Evolutionary conservation across 495 filamentous ascomycete genomes (phyloP).

Genomic region (Trichoderma orchidacearum): DNA sequence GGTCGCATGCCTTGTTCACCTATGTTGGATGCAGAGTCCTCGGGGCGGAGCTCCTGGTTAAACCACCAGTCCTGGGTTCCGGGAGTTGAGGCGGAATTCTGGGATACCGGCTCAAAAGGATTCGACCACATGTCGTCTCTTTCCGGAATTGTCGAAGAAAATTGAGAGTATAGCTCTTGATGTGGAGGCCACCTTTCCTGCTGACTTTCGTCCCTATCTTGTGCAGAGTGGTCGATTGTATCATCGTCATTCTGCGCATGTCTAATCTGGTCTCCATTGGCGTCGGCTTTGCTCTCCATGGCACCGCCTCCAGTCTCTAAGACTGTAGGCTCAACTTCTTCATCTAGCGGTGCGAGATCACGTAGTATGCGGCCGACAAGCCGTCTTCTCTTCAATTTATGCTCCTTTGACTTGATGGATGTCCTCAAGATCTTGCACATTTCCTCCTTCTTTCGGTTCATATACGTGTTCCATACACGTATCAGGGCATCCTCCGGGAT

Average conservation of each 20-base stretch:
- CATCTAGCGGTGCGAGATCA: background rate
- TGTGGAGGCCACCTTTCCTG: background rate
- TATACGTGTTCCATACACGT: constrained; percentile 24
- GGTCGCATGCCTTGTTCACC: background rate
- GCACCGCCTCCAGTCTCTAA: background rate
- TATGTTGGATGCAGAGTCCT: background rate
- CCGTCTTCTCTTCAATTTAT: constrained; percentile 8
- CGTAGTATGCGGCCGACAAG: constrained; percentile 1
- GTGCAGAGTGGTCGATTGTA: background rate
- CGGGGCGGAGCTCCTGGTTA: background rate
- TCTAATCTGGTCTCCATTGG: background rate
- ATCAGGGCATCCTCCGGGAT: constrained; percentile 21
- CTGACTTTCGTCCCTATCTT: background rate
- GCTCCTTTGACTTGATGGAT: constrained; percentile 5
- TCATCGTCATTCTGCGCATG: background rate
- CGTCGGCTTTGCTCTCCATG: background rate
- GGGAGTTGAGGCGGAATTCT: background rate
- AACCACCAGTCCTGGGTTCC: background rate
- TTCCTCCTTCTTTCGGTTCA: constrained; percentile 23
- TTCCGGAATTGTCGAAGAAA: background rate
- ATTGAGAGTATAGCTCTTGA: background rate
- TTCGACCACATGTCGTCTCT: background rate
- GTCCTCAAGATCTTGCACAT: constrained; percentile 19
- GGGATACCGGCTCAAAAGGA: background rate
- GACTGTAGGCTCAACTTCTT: constrained; percentile 7